Conservation (phyloP, 805 yeast genomes). For the Dipodascus geniculatus region DNA sequence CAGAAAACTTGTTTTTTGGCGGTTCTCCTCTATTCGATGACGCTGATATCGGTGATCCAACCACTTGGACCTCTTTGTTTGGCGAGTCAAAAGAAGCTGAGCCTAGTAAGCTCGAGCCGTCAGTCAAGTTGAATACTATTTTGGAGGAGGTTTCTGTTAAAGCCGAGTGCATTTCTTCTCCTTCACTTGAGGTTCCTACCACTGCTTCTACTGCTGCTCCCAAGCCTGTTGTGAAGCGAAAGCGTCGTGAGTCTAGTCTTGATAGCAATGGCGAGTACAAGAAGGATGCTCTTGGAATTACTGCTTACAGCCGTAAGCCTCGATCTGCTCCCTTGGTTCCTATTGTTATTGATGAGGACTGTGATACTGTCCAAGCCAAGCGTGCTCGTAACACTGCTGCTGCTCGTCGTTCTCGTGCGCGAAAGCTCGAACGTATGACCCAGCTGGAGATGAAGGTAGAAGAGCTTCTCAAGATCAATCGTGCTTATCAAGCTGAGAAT, state of each 20-base stretch:
- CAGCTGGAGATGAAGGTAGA: slow-evolving; percentile 72
- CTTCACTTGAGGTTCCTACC: neutral
- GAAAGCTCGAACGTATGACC: slow-evolving; percentile 79
- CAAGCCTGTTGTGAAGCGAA: slow-evolving; percentile 3
- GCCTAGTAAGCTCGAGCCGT: neutral
- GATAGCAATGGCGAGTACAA: slow-evolving; percentile 18
- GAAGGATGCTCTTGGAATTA: slow-evolving; percentile 63
- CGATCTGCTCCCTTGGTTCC: slow-evolving; percentile 64
- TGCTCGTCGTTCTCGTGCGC: slow-evolving; percentile 88
- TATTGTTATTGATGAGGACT: slow-evolving; percentile 39
- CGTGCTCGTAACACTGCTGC: slow-evolving; percentile 98
- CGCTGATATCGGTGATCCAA: slow-evolving; percentile 18
- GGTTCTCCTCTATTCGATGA: slow-evolving; percentile 24
- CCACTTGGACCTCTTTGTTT: slow-evolving; percentile 26
- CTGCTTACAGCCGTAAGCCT: slow-evolving; percentile 67
- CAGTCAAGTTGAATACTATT: neutral
- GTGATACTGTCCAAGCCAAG: slow-evolving; percentile 64
- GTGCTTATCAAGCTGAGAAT: slow-evolving; percentile 52
- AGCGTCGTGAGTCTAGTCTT: slow-evolving; percentile 2
- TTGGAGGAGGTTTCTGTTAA: neutral
- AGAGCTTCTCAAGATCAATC: slow-evolving; percentile 45
- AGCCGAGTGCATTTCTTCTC: neutral
- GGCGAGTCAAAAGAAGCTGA: slow-evolving; percentile 5
- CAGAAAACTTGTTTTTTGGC: slow-evolving; percentile 13
- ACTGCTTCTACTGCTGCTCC: slow-evolving; percentile 1